Base-by-base conservation (phyloP, 805 yeast genomes). In the Dipodascus albidus region DNA sequence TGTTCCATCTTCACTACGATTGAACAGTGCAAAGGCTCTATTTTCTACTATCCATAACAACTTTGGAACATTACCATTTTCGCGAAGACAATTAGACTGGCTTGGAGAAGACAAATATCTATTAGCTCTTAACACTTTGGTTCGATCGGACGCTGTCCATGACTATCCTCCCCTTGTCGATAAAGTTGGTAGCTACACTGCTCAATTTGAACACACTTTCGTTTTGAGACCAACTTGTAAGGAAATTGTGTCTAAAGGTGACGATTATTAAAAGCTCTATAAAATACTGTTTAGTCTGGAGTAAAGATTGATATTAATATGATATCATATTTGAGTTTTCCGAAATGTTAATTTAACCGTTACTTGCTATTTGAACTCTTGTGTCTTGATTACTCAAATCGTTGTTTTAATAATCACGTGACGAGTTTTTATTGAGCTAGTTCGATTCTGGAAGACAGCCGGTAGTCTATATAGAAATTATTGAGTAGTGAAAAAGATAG, bases 11-110 rank as follows among this genome's bases (percentile, higher is more conserved):
- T n/a, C 20, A 4, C 65, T 85, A 14, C 71, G 83, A 57, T 62
- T 82, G 56, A 81, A 78, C 59, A 76, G 82, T 60, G 91, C 97
- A 23, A 83, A 81, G 66, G 74, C 77, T 48, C 73, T 93, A 59
- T 70, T 88, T 57, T 72, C 74, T 50, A 75, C 82, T 11, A 93
- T 93, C 62, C 83, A 88, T 65, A 74, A 77, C 54, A 80, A 86
- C 62, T 93, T 93, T 65, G 97, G 98, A 48, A 88, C 98, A 0
- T 74, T 93, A 60, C 98, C 99, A 2, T 93, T 90, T 80, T 93
- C 99, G 73, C 83, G 97, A 61, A 77, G 99, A 62, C 93, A 93
- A 66, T 74, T 93, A 65, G 99, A 93, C 65, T 78, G 95, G 59
- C 63, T 86, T 3, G 97, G 96, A 15, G 95, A 91, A 66, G 96